Evolutionary conservation across 192 early-diverging fungal species (phyloP).

Genomic region (Gryganskiella cystojenkinii): DNA sequence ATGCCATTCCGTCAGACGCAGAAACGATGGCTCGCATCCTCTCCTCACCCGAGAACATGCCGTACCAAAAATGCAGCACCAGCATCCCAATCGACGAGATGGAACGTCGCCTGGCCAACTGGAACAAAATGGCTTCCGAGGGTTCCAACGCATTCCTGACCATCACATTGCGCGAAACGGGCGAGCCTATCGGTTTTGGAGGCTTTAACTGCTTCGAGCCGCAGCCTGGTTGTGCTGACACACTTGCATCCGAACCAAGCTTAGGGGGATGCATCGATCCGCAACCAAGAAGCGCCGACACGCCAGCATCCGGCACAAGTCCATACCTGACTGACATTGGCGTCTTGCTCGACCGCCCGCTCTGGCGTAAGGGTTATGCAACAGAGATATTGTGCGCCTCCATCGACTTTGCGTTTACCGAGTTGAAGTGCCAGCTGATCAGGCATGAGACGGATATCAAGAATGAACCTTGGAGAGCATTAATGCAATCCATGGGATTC

Average conservation of each 20-base stretch:
- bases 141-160: slow-evolving; percentile 3
- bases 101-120: slow-evolving; percentile 4
- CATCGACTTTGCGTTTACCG: slow-evolving; percentile 10
- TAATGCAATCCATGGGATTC: slow-evolving; percentile 4
- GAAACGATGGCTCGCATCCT: neutral
- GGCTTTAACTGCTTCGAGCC: slow-evolving; percentile 6
- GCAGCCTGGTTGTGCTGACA: neutral
- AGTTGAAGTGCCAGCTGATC: slow-evolving; percentile 3
- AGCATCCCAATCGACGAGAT: neutral
- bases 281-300: neutral
- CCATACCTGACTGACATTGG: slow-evolving; percentile 5
- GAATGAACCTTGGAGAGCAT: slow-evolving; percentile 10
- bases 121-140: slow-evolving; percentile 5
- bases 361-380: slow-evolving; percentile 5
- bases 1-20: slow-evolving; percentile 7
- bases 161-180: neutral
- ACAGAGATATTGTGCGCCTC: neutral
- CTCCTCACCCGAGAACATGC: slow-evolving; percentile 5
- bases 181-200: neutral
- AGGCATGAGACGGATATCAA: neutral
- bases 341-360: neutral
- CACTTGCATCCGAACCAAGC: no score
- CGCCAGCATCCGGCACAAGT: neutral
- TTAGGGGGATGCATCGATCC: no score
- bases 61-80: neutral